Evolutionary conservation across 805 yeast species (phyloP).

Genomic region (Saccharomycopsis synnaedendra): DNA sequence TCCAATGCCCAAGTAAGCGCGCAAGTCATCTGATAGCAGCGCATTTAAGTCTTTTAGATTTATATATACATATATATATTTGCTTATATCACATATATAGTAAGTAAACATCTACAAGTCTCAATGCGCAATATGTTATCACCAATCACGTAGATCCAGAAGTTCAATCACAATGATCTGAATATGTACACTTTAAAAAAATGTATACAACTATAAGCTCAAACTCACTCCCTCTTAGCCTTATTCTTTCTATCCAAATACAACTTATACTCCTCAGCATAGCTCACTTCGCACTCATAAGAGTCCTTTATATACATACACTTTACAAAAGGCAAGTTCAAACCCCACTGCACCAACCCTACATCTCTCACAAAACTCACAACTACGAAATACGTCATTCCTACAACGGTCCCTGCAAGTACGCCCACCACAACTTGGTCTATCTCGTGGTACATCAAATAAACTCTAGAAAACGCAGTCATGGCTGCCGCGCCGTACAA

Average conservation of each 20-base stretch:
- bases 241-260: slow-evolving; percentile 7
- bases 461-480: slow-evolving; percentile 63
- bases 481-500: slow-evolving; percentile 20
- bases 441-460: slow-evolving; percentile 64
- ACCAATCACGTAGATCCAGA: no score
- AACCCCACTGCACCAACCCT: slow-evolving; percentile 57
- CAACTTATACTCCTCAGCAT: slow-evolving; percentile 9
- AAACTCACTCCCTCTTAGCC: neutral
- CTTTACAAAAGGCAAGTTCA: slow-evolving; percentile 44
- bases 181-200: neutral
- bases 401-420: slow-evolving; percentile 48
- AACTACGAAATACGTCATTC: slow-evolving; percentile 42
- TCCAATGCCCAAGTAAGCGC: no score
- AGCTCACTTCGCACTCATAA: slow-evolving; percentile 22
- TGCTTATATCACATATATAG: no score
- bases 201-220: neutral
- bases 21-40: no score
- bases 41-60: no score
- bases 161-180: no score
- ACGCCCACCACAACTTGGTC: slow-evolving; percentile 70
- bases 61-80: no score
- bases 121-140: no score
- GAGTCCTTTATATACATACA: slow-evolving; percentile 50
- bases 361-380: slow-evolving; percentile 47
- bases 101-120: no score